Base-by-base conservation (phyloP, 208 protist genomes). In the Trypanosoma grayi region DNA sequence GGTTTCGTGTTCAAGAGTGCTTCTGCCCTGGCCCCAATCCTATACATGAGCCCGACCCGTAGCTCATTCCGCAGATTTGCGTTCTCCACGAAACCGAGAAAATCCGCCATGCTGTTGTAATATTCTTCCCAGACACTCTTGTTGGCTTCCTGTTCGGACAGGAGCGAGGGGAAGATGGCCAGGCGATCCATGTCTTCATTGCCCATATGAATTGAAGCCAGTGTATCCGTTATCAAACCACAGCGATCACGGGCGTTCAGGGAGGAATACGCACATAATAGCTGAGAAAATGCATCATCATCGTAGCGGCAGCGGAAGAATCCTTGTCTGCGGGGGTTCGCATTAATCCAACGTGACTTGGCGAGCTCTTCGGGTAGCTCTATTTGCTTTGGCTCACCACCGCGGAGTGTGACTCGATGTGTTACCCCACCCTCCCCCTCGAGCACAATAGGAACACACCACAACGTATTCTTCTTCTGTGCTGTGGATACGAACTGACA, bases 231-330 rank as follows among this genome's bases (percentile, higher is more conserved):
- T 27, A 95, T 78, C 55, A 95, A 69, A 10, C 72, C 77, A 39
- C 74, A 60, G 22, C 77, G 77, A 60, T 95, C 81, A 0, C 69
- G 61, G 7, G 67, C 25, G 9, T 55, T 53, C 22, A 95, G 79
- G 54, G 47, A 46, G 13, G 44, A 5, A 71, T 87, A 93, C 48
- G 70, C 50, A 8, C 56, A 22, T 10, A 95, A 13, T 65, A 81
- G 79, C 22, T 48, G 59, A 18, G 70, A 54, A 53, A 92, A 95
- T 10, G 66, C 66, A 10, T 45, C 50, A 50, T 87, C 69, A 61
- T 93, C 83, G 73, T 95, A 95, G 58, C 73, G 77, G 72, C 85
- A 92, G 30, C 85, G 89, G 71, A 89, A 95, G 72, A 93, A 95
- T 30, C 89, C 85, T 14, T 66, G 80, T 54, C 82, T 73, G 24